Evolutionary conservation across 805 yeast genomes (phyloP).

Genomic region (Yarrowia sp.): DNA sequence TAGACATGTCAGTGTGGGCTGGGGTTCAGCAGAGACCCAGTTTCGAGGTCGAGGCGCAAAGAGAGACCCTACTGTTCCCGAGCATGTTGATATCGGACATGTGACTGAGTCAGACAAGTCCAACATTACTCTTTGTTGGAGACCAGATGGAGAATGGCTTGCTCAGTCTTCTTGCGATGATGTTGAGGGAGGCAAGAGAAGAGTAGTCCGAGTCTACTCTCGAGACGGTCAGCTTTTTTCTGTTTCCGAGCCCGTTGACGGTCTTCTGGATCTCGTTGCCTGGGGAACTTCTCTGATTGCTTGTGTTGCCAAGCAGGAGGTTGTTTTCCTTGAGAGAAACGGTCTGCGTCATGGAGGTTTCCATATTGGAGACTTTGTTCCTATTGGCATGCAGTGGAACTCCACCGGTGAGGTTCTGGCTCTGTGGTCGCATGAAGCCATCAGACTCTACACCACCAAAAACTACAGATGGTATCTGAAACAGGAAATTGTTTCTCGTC

Average conservation of each 20-base stretch:
- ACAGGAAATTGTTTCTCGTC: slow-evolving; percentile 54
- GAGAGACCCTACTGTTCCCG: slow-evolving; percentile 85
- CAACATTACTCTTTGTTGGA: slow-evolving; percentile 67
- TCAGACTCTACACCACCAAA: slow-evolving; percentile 88
- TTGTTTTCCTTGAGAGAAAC: slow-evolving; percentile 86
- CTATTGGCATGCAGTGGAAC: slow-evolving; percentile 70
- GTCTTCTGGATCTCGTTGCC: slow-evolving; percentile 64
- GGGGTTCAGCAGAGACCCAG: slow-evolving; percentile 98
- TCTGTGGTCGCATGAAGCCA: slow-evolving; percentile 53
- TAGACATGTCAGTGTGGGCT: slow-evolving; percentile 91
- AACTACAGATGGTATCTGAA: slow-evolving; percentile 96
- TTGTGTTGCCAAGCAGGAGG: slow-evolving; percentile 57
- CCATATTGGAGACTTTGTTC: slow-evolving; percentile 52
- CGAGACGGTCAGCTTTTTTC: slow-evolving; percentile 72
- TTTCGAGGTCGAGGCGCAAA: slow-evolving; percentile 91
- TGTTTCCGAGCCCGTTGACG: slow-evolving; percentile 86
- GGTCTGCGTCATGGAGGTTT: slow-evolving; percentile 91
- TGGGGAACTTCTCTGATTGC: slow-evolving; percentile 93
- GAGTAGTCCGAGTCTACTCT: slow-evolving; percentile 78
- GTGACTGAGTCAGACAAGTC: slow-evolving; percentile 52
- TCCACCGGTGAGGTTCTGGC: slow-evolving; percentile 75
- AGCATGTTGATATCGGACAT: slow-evolving; percentile 65
- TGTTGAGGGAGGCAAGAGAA: slow-evolving; percentile 43
- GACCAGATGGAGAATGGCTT: slow-evolving; percentile 90
- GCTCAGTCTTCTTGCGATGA: slow-evolving; percentile 63